Conservation (phyloP, 192 early-diverging fungal genomes). For the Podila minutissima region DNA sequence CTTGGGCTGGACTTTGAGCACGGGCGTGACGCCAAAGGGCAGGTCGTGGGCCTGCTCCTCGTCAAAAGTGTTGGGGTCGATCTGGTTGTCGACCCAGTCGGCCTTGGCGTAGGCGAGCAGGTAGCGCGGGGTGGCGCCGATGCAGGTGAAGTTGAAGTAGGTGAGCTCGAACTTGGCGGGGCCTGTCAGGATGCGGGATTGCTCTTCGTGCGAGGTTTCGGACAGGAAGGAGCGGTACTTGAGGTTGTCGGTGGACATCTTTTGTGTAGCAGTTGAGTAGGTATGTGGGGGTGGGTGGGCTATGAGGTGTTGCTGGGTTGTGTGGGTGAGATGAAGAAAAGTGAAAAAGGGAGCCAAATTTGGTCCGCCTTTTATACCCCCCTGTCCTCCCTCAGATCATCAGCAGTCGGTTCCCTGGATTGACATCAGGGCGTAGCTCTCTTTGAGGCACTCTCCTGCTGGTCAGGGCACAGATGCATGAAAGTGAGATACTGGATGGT, state of each 20-base stretch:
- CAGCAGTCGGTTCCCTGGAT: too few species aligned
- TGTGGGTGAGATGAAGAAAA: too few species aligned
- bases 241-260: background rate
- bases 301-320: background rate
- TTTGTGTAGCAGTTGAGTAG: background rate
- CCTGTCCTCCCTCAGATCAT: too few species aligned
- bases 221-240: constrained; percentile 10
- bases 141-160: constrained; percentile 16
- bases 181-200: constrained; percentile 6
- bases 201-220: constrained; percentile 7
- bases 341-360: too few species aligned
- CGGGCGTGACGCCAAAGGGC: background rate
- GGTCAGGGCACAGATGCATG: too few species aligned
- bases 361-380: too few species aligned
- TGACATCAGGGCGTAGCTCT: too few species aligned
- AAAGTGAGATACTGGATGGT: too few species aligned
- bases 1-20: background rate
- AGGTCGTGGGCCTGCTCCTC: background rate
- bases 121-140: constrained; percentile 7
- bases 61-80: background rate
- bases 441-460: too few species aligned
- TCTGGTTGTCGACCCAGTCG: constrained; percentile 8
- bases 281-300: background rate
- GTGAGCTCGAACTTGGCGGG: constrained; percentile 9
- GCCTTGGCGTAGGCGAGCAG: constrained; percentile 7